Evolutionary conservation across 1,284 basidiomycete species (phyloP), one percentile per base, ranked within the genome.

Genomic region (Cystobasidium slooffiae): DNA sequence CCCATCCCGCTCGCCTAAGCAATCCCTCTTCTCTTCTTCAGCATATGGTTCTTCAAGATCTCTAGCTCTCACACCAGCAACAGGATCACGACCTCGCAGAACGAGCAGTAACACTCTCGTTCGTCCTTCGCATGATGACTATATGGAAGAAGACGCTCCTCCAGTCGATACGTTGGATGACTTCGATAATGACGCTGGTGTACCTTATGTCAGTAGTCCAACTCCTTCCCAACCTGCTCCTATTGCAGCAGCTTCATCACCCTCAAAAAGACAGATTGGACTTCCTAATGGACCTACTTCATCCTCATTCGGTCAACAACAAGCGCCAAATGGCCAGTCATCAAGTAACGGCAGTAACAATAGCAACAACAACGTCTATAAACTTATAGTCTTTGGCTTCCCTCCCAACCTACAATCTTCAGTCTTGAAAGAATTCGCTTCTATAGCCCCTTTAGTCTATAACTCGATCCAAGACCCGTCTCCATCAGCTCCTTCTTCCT

Each of bases 331-430:
- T 18, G 64, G 2, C 43, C 22, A 70, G 31, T 31, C 31, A 31
- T 31, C 31, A 31, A 31, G 31, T 31, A 31, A 31, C 5, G 31
- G 31, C 31, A 31, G 31, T 31, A 31, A 31, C 31, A 31, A 31
- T 31, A n/a, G n/a, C n/a, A n/a, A n/a, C n/a, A n/a, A n/a, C n/a
- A 61, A 51, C 61, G 49, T 55, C 43, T 78, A 77, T 74, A 70
- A 78, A 16, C 69, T 81, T 55, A 68, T 78, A 68, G 55, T 81
- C 43, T 81, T 81, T 31, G 80, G 80, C 22, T 80, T 79, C 68
- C 79, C 79, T n/a, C 65, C 78, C 31, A 74, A 78, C 4, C 62
- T 77, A 6, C 68, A 75, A 59, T 72, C 77, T 9, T 65, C 75
- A 47, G 68, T 81, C 18, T 65, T 80, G 65, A 72, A 76, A 39